Base-by-base conservation (phyloP, 1,139 yeast genomes). In the Blastobotrys ciferrii region DNA sequence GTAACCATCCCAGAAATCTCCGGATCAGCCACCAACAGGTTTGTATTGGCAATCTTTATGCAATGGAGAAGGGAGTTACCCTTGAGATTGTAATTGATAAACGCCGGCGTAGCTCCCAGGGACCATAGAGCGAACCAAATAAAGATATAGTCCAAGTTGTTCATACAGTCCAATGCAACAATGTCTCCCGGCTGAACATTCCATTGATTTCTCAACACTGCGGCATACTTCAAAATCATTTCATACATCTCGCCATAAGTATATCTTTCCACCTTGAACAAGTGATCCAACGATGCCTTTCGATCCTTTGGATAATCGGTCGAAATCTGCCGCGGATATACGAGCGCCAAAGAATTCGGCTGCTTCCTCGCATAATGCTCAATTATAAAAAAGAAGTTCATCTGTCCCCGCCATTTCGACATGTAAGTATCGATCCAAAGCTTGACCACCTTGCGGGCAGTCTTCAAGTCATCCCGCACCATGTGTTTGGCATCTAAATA, bases 101-200 rank as follows among this genome's bases (percentile, higher is more conserved):
- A 85, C 1, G 96, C 89, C 0, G 97, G 97, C 13, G 77, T 68
- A 1, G 96, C 96, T 25, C 98, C 97, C 46, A 91, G 74, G 60
- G 88, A 86, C 97, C 97, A 89, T 47, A 87, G 69, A 0, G 96
- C 84, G 54, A 87, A 74, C 95, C 96, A 87, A 40, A 86, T 65
- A 48, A 89, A 76, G 20, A 89, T 67, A 60, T 87, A 87, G 57
- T 88, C 72, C 1, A 96, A 95, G 63, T 84, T 87, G 68, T 91
- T 91, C 67, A 87, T 84, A 62, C 82, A 85, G 59, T 84, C 84
- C 46, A 91, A 63, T 0, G 87, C 95, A 46, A 91, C 80, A n/a
- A 82, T 76, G 57, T 87, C 87, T 41, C 81, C 81, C 9, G 81
- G 65, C 19, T 80, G 70, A 33, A 89, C 79, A 1, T 84, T 84